These are phyloP conservation scores for Aureobasidium sp. DNA, from an alignment of 2,329 filamentous ascomycete genomes.

Conservation along the genomic window DNA sequence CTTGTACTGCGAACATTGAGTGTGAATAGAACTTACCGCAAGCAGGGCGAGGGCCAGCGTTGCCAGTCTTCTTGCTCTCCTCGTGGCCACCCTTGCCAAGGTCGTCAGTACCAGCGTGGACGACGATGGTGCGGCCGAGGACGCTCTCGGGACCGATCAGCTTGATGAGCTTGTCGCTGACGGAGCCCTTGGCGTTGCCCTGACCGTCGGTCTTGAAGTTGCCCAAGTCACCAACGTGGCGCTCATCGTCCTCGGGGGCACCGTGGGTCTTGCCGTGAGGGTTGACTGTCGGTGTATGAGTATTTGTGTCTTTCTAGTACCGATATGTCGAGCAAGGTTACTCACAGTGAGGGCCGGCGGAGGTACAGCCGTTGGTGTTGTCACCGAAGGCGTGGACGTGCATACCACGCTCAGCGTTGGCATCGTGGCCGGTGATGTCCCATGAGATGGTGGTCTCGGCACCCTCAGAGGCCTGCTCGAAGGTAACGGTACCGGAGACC, in stretches of 20 bases:
- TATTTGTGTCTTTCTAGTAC: neutral
- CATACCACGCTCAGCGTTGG: constrained; percentile 95
- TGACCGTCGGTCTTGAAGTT: constrained; percentile 94
- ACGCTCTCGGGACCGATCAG: constrained; percentile 93
- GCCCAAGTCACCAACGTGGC: constrained; percentile 95
- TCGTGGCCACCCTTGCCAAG: constrained; percentile 86
- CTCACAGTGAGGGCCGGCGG: constrained; percentile 93
- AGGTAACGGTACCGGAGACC: constrained; percentile 85
- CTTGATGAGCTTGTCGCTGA: constrained; percentile 79
- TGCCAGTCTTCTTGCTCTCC: constrained; percentile 97
- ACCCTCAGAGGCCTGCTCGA: constrained; percentile 83
- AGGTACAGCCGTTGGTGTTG: constrained; percentile 99
- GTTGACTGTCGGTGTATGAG: constrained; percentile 62
- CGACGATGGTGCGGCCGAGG: constrained; percentile 89
- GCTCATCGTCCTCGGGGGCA: constrained; percentile 69
- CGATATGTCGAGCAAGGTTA: constrained; percentile 17
- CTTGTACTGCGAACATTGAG: neutral
- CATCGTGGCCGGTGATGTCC: constrained; percentile 85
- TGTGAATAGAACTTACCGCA: constrained; percentile 58
- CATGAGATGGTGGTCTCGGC: constrained; percentile 79
- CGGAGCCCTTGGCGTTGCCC: constrained; percentile 77
- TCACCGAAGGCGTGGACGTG: constrained; percentile 99
- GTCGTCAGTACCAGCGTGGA: constrained; percentile 93
- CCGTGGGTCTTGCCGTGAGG: constrained; percentile 88
- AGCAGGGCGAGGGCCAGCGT: constrained; percentile 85